Evolutionary conservation across 108 stramenopile genomes (phyloP).

Genomic region (Cylindrotheca fusiformis): DNA sequence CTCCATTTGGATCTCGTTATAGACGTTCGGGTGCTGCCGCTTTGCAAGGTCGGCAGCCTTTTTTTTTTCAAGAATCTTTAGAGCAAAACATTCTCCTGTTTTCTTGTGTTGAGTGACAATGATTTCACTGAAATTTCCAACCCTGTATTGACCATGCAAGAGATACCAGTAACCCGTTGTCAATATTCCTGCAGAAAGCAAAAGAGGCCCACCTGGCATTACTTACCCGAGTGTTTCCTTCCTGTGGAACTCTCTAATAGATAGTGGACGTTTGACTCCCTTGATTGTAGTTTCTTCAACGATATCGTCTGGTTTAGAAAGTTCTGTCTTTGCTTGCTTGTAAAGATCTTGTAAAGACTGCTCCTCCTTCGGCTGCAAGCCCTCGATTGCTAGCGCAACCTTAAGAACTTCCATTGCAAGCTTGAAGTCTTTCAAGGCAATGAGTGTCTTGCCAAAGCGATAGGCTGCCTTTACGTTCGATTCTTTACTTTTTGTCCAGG

Average conservation of each 20-base stretch:
- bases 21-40: conserved; percentile 86
- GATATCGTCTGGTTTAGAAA: conserved; percentile 9
- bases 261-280: conserved; percentile 48
- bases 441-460: conserved; percentile 71
- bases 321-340: conserved; percentile 10
- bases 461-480: conserved; percentile 65
- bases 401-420: conserved; percentile 35
- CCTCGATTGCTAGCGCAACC: conserved; percentile 9
- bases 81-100: conserved; percentile 88
- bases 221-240: conserved; percentile 49
- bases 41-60: conserved; percentile 81
- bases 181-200: too few relatives aligned
- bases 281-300: conserved; percentile 55
- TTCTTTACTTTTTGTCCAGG: conserved; percentile 37
- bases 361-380: conserved; percentile 23
- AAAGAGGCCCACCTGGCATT: too few relatives aligned
- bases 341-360: conserved; percentile 55
- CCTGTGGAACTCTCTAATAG: conserved; percentile 71
- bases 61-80: conserved; percentile 95
- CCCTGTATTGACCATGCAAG: too few relatives aligned
- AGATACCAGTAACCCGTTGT: too few relatives aligned
- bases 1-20: conserved; percentile 98
- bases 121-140: conserved; percentile 91
- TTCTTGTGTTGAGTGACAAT: conserved; percentile 70
- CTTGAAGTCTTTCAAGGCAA: conserved; percentile 48